These are phyloP conservation scores for Fusarium heterosporum DNA, from an alignment of 2,329 filamentous ascomycete species.

Conservation along the genomic window DNA sequence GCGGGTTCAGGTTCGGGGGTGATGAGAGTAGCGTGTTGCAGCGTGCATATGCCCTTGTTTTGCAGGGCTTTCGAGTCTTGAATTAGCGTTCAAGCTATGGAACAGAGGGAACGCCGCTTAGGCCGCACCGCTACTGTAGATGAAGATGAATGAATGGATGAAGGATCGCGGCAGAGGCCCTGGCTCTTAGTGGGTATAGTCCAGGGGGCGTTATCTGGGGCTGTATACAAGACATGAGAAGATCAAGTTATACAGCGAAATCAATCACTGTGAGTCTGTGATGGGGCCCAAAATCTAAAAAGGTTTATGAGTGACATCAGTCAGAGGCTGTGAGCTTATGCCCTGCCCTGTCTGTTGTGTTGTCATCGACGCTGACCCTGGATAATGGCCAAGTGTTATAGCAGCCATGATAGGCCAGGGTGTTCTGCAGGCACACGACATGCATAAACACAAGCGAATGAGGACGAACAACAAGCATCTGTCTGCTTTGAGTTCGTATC, in stretches of 20 bases:
- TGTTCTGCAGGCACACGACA: slow-evolving; percentile 31
- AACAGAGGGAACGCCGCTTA: slow-evolving; percentile 3
- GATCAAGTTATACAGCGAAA: background rate
- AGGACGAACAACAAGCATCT: background rate
- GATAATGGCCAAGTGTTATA: background rate
- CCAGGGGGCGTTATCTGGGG: slow-evolving; percentile 15
- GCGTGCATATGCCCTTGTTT: slow-evolving; percentile 29
- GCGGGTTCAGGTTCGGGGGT: slow-evolving; percentile 37
- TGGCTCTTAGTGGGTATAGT: slow-evolving; percentile 16
- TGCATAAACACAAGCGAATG: slow-evolving; percentile 16
- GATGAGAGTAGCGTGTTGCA: slow-evolving; percentile 36
- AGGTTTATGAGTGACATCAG: slow-evolving; percentile 15
- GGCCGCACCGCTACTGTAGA: slow-evolving; percentile 1
- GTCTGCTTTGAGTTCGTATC: background rate
- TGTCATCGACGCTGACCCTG: slow-evolving; percentile 21
- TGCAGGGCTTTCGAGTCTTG: slow-evolving; percentile 16
- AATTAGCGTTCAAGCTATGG: slow-evolving; percentile 35
- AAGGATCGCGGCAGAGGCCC: slow-evolving; percentile 29
- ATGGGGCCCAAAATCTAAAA: background rate
- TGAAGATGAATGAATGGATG: background rate
- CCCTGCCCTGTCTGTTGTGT: slow-evolving; percentile 9
- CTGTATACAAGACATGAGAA: background rate
- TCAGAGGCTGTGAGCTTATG: slow-evolving; percentile 26
- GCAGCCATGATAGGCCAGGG: slow-evolving; percentile 16
- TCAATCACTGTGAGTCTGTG: background rate